Percentiles rank a stretch among this genome's conserved stretches.
Conservation (phyloP, 495 filamentous ascomycete species). For the Tuber magnatum region DNA sequence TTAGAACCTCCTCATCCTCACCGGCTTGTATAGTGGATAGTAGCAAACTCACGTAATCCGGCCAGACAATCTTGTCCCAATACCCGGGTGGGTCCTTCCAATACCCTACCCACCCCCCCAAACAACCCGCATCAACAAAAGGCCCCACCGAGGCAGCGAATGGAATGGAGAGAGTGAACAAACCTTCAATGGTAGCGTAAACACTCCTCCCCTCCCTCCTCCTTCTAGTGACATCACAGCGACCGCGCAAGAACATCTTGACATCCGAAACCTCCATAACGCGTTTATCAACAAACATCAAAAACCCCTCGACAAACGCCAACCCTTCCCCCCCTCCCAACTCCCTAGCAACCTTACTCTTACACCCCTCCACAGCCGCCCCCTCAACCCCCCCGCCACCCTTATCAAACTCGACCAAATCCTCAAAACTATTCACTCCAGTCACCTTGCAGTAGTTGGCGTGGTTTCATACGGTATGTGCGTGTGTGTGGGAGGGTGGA, state of each 20-base stretch:
- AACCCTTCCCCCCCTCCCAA: slow-evolving; percentile 37
- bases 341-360: slow-evolving; percentile 1
- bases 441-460: slow-evolving; percentile 39
- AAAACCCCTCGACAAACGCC: slow-evolving; percentile 71
- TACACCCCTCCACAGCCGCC: slow-evolving; percentile 36
- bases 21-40: not conserved
- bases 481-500: not conserved
- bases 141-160: not conserved
- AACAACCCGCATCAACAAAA: not conserved
- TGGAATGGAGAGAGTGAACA: not conserved
- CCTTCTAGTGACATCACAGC: slow-evolving; percentile 49
- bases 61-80: slow-evolving; percentile 93
- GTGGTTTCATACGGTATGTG: not conserved
- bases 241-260: slow-evolving; percentile 64
- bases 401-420: slow-evolving; percentile 58
- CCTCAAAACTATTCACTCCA: slow-evolving; percentile 63
- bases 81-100: slow-evolving; percentile 92
- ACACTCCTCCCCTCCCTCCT: slow-evolving; percentile 66
- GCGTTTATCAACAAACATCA: slow-evolving; percentile 55
- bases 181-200: slow-evolving; percentile 69
- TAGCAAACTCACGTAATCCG: slow-evolving; percentile 62
- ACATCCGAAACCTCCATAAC: slow-evolving; percentile 47
- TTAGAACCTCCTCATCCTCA: not conserved
- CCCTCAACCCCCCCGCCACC: slow-evolving; percentile 41
- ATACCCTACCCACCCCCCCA: slow-evolving; percentile 61